These are phyloP conservation scores for Trichosporon asahii DNA, from an alignment of 1,284 basidiomycete genomes.

Conservation along the genomic window DNA sequence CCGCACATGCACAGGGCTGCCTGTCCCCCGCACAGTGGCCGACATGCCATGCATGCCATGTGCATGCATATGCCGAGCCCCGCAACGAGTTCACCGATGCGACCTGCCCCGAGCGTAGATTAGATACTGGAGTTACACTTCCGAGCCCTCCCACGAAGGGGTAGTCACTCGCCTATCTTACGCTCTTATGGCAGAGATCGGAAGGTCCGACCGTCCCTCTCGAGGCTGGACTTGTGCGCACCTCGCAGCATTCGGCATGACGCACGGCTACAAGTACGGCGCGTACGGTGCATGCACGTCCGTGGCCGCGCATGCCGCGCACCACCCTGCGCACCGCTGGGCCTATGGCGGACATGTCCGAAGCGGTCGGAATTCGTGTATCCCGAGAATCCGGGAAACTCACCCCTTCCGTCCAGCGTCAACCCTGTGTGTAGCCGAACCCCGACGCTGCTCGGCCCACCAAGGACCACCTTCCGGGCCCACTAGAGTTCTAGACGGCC, in stretches of 20 bases:
- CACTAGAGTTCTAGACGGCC: background rate
- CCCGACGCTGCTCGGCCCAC: background rate
- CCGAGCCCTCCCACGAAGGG: no score
- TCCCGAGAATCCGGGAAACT: constrained; percentile 7
- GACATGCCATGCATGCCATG: no score
- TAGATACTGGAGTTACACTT: no score
- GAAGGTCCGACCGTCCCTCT: no score
- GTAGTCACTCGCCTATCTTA: background rate
- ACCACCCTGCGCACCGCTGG: background rate
- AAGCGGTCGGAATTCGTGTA: background rate
- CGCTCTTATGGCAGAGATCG: no score
- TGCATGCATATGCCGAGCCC: background rate
- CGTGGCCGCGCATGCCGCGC: background rate
- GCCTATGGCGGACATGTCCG: constrained; percentile 1
- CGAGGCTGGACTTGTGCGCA: no score
- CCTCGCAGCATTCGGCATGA: no score
- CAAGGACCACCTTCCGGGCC: background rate
- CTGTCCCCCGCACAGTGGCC: no score
- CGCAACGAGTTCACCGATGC: background rate
- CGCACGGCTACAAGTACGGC: no score
- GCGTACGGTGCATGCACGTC: background rate
- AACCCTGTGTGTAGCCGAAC: background rate
- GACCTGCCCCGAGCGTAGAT: no score
- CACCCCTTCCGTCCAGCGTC: background rate
- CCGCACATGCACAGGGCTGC: background rate